These are phyloP conservation scores for Pouteria glomerata DNA, from an alignment of 148 eudicot genomes.

Conservation along the genomic window DNA sequence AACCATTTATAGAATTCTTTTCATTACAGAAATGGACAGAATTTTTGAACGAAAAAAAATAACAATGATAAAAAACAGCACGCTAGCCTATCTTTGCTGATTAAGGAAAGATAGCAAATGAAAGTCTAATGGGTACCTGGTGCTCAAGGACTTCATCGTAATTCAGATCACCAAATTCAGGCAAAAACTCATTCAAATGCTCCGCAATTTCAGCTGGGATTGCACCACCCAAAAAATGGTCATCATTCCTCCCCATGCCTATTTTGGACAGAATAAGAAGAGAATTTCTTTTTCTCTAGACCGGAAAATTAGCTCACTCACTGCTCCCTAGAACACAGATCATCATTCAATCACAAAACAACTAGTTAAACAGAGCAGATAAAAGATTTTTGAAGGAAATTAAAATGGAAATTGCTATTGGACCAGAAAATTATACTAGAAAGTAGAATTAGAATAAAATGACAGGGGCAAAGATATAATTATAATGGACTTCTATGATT, in stretches of 20 bases:
- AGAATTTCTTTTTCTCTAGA: slow-evolving; percentile 1
- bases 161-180: slow-evolving; percentile 49
- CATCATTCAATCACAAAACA: neutral
- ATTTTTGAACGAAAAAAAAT: neutral
- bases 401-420: too few relatives aligned
- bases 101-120: neutral
- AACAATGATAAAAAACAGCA: neutral
- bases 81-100: neutral
- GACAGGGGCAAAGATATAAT: too few relatives aligned
- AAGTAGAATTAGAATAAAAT: too few relatives aligned
- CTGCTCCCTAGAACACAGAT: neutral
- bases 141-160: slow-evolving; percentile 65
- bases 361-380: neutral
- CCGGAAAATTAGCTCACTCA: neutral
- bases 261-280: slow-evolving; percentile 5
- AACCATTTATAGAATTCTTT: neutral
- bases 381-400: neutral
- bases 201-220: slow-evolving; percentile 47
- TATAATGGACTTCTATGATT: too few relatives aligned
- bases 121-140: slow-evolving; percentile 40
- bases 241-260: slow-evolving; percentile 31
- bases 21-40: neutral
- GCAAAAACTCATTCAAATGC: slow-evolving; percentile 47
- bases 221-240: slow-evolving; percentile 19
- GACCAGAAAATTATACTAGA: too few relatives aligned